Base-by-base conservation (phyloP, 2,329 filamentous ascomycete genomes). In the Clarireedia sp. region DNA sequence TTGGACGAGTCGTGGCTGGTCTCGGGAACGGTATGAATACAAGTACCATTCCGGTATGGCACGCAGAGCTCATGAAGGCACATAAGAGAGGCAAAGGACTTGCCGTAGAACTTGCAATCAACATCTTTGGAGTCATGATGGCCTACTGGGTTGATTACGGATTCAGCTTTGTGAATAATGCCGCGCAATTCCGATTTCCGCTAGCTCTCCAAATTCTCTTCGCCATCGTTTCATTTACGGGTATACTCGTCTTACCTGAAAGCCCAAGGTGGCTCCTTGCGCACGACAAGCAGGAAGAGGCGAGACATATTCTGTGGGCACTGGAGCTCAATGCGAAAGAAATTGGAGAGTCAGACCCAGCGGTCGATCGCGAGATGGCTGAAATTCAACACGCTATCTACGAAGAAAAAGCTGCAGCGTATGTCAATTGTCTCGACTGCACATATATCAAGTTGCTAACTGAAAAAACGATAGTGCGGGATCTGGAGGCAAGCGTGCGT, bases 341-440 rank as follows among this genome's bases (percentile, higher is more conserved):
- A 51, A 58, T 61, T 3, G 64, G 74, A 6, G 57, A 73, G 6
- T 74, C 83, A 21, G 73, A 80, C 57, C 74, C 74, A n/a, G 72
- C 79, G 48, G 78, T 83, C 16, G 71, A 77, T 41, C 71, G 78
- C 33, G 80, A 87, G 65, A 72, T 74, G 51, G 51, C 63, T 2
- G 71, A 72, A 37, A 77, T 78, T 59, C 80, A 80, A 63, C 79
- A 83, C 52, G 81, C 86, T 1, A 83, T 87, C 14, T 71, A 82
- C 19, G 86, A 90, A 66, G 72, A 60, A 48, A 60, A n/a, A 21
- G 17, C 41, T 44, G 41, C 41, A 23, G 41, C 41, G 29, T 33
- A 33, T 14, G 29, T 33, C 29, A 33, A 14, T 12, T 33, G 2
- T 12, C 9, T 33, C 1, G 29, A 33, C 7, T 1, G 24, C 8